These are phyloP conservation scores for Trichoderma sp. DNA, from an alignment of 2,329 filamentous ascomycete genomes.

Conservation along the genomic window DNA sequence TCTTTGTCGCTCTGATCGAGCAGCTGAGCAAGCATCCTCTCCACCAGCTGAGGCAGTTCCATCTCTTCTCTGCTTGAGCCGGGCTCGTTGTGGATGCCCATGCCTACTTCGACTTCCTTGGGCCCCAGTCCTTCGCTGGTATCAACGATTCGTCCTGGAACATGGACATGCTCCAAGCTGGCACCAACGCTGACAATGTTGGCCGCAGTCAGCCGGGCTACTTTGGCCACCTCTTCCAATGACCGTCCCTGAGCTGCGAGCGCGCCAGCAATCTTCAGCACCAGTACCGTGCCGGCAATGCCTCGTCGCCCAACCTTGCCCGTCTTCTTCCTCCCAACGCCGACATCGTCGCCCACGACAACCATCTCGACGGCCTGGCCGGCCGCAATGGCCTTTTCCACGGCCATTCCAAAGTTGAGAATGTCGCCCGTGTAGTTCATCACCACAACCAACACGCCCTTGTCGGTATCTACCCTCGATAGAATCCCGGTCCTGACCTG, in stretches of 20 bases:
- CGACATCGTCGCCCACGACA: conserved; percentile 89
- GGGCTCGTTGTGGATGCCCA: conserved; percentile 78
- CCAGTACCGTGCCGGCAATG: conserved; percentile 87
- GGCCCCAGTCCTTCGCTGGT: conserved; percentile 60
- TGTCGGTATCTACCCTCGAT: conserved; percentile 69
- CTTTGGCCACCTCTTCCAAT: conserved; percentile 71
- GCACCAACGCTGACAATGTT: conserved; percentile 87
- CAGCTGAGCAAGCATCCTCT: conserved; percentile 70
- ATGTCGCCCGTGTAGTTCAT: conserved; percentile 96
- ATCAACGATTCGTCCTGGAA: conserved; percentile 72
- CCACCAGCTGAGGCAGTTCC: conserved; percentile 59
- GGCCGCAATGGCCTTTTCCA: conserved; percentile 85
- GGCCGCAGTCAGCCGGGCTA: conserved; percentile 71
- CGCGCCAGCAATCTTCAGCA: conserved; percentile 89
- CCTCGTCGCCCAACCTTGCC: conserved; percentile 93
- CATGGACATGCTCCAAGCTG: conserved; percentile 88
- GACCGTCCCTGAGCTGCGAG: conserved; percentile 71
- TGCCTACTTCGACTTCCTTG: conserved; percentile 67
- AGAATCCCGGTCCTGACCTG: conserved; percentile 80
- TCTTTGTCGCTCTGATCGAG: conserved; percentile 69
- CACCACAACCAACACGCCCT: conserved; percentile 84
- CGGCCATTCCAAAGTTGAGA: conserved; percentile 90
- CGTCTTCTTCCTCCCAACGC: conserved; percentile 77
- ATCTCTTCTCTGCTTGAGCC: conserved; percentile 58
- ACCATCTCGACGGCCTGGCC: conserved; percentile 84